Percentiles rank a stretch among this genome's conserved stretches.
Evolutionary conservation across 148 eudicot genomes (phyloP).

Genomic region (Rhododendron ferrugineum): DNA sequence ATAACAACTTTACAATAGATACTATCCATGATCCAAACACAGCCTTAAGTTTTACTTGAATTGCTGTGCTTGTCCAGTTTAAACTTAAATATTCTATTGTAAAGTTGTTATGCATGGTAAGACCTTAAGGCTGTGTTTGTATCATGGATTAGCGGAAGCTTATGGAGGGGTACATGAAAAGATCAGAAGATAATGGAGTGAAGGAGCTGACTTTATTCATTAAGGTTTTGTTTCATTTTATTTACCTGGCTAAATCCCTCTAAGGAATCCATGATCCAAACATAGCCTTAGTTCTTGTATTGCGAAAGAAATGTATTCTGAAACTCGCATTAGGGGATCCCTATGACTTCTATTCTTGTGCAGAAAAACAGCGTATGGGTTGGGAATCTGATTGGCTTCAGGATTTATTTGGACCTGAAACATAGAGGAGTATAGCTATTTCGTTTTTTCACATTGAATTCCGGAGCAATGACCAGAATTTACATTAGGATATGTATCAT

Average conservation of each 20-base stretch:
- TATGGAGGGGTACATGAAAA: neutral
- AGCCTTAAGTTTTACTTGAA: too few species aligned
- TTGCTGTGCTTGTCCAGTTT: too few species aligned
- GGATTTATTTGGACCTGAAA: neutral
- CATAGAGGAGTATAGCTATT: neutral
- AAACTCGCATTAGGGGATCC: neutral
- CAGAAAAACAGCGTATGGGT: neutral
- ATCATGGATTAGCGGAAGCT: neutral
- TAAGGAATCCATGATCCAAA: neutral
- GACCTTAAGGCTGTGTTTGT: neutral
- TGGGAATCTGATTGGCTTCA: neutral
- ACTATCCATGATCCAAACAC: too few species aligned
- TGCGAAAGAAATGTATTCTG: neutral
- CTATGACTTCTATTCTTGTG: neutral
- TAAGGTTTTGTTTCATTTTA: neutral
- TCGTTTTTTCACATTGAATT: neutral
- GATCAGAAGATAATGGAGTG: neutral
- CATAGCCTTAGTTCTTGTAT: neutral
- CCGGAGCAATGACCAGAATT: neutral
- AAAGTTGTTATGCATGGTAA: neutral
- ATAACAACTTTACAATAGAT: too few species aligned
- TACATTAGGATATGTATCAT: neutral
- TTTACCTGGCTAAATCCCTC: neutral
- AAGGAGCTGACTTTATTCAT: neutral
- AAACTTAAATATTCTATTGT: neutral